Evolutionary conservation across 768 basidiomycete genomes (phyloP).

Genomic region (Boletus insuetus): DNA sequence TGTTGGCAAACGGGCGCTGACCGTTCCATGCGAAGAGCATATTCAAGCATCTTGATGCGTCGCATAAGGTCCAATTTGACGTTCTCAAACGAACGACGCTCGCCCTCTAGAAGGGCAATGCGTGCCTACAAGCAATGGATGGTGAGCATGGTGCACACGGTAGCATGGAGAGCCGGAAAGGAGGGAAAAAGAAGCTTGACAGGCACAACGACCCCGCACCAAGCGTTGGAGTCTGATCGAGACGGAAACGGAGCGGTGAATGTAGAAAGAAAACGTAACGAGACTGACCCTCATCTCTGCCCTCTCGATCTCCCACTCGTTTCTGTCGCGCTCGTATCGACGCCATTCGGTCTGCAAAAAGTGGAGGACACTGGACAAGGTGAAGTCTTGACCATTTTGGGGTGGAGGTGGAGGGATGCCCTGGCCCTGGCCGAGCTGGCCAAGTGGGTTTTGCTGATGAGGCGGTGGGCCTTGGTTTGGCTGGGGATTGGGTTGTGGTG

Average conservation of each 20-base stretch:
- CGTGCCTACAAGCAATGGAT: constrained; percentile 60
- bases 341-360: constrained; percentile 99
- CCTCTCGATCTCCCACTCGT: constrained; percentile 99
- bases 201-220: not conserved
- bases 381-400: constrained; percentile 89
- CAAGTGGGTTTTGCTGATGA: constrained; percentile 55
- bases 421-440: constrained; percentile 53
- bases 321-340: constrained; percentile 95
- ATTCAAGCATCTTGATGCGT: constrained; percentile 99
- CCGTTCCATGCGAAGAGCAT: constrained; percentile 95
- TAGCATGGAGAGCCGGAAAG: not conserved
- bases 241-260: not conserved
- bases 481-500: constrained; percentile 43
- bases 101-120: constrained; percentile 95
- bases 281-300: constrained; percentile 94
- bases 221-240: not conserved
- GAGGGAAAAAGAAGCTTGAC: not conserved
- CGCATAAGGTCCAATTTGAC: constrained; percentile 94
- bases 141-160: constrained; percentile 13
- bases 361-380: constrained; percentile 91
- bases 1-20: constrained; percentile 37
- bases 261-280: constrained; percentile 6
- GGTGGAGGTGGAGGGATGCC: constrained; percentile 72
- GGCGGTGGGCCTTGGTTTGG: constrained; percentile 41
- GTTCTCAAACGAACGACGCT: constrained; percentile 95